phyloP scores from a whole-genome alignment of 805 yeast species.

The Saccharomycopsis selenospora region DNA sequence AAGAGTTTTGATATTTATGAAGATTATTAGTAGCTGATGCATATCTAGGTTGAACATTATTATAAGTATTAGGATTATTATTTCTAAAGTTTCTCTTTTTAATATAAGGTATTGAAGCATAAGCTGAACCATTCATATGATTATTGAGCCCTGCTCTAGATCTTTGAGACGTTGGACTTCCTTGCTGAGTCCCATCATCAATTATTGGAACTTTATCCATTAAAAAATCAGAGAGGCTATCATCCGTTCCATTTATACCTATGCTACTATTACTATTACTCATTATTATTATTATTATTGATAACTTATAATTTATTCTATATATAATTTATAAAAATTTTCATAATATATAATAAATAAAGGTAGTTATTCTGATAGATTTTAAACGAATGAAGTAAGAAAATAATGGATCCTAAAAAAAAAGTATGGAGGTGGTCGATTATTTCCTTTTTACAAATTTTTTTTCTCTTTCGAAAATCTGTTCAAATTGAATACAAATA shows the following conservation, averaged over 20 bases:
- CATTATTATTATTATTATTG: no score
- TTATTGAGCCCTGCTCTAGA: background rate
- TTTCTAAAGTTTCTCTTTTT: background rate
- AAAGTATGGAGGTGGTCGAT: no score
- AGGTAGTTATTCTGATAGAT: no score
- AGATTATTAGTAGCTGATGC: background rate
- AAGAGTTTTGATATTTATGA: background rate
- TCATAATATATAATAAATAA: no score
- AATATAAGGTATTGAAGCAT: background rate
- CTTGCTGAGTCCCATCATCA: background rate
- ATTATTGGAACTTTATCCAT: background rate
- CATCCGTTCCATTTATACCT: slow-evolving; percentile 1
- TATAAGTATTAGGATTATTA: background rate
- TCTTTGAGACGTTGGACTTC: background rate
- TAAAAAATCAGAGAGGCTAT: background rate
- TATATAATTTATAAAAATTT: no score
- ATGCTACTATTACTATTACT: no score
- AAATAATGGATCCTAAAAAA: no score
- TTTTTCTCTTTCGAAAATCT: no score
- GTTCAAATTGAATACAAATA: no score
- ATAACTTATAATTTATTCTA: no score
- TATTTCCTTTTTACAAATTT: no score
- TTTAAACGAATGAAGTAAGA: no score
- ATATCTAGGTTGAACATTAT: background rate
- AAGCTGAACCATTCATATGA: background rate